Base-by-base conservation (phyloP, 2,329 filamentous ascomycete species). In the Cadophora luteo-olivacea region DNA sequence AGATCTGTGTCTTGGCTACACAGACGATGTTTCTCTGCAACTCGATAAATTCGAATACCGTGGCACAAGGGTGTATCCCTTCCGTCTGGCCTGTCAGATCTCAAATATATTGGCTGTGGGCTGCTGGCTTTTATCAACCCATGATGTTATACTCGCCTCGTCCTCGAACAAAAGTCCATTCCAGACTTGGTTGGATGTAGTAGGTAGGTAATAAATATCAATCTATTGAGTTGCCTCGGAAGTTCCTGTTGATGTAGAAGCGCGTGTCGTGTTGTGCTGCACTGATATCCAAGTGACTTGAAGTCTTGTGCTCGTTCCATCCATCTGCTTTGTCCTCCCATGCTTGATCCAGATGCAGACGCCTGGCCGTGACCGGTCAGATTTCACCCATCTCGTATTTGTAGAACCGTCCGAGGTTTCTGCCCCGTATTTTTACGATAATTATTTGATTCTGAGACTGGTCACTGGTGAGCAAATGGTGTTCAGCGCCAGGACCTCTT, bases 391-490 rank as follows among this genome's bases (percentile, higher is more conserved):
- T 55, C 52, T 55, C 52, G 52, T 55, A 55, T 55, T 55, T 33
- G 52, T n/a, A 55, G 52, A n/a, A 55, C 52, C 52, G 52, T 55
- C 52, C 52, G 52, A 55, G 52, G 52, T 55, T 33, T 55, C 55
- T 58, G 55, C 9, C 55, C 32, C n/a, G 33, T 55, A 55, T 33
- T 55, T 55, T 33, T 55, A 33, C 52, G 52, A 55, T 19, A 55
- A 32, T 32, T 29, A 29, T 29, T 29, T 3, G 29, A 29, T 54
- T 11, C 9, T 55, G 7, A 33, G 7, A 54, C 51, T 36, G 19
- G 52, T 25, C 52, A 14, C 33, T 55, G 32, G 16, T 55, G 6
- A 19, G 41, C 41, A 33, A 33, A 55, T 32, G 14, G 25, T 55
- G 25, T 55, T 33, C 52, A 33, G 25, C 52, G 25, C 52, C 52